Evolutionary conservation across 2,329 filamentous ascomycete genomes (phyloP).

Genomic region (Penicillium sumatraense): DNA sequence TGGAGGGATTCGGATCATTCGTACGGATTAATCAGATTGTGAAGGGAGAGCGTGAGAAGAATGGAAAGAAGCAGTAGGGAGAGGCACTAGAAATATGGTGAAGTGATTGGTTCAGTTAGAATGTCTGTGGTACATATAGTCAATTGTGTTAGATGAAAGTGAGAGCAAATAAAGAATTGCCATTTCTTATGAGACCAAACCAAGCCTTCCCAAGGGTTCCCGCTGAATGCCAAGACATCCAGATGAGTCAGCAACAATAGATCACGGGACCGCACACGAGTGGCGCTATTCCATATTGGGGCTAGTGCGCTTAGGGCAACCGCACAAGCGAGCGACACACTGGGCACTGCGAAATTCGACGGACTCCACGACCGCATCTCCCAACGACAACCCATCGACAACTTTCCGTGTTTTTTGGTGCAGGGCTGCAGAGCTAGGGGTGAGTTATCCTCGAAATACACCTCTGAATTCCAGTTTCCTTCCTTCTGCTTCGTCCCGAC

Average conservation of each 20-base stretch:
- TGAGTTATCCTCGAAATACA: constrained; percentile 37
- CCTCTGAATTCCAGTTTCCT: constrained; percentile 26
- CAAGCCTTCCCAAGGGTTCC: too few species aligned
- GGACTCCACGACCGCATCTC: constrained; percentile 45
- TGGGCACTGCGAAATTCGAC: constrained; percentile 47
- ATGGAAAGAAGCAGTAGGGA: constrained; percentile 28
- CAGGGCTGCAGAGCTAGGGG: constrained; percentile 50
- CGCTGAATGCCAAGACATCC: neutral
- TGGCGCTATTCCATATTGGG: constrained; percentile 23
- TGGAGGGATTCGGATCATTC: constrained; percentile 59
- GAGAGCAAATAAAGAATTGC: too few species aligned
- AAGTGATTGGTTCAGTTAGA: neutral
- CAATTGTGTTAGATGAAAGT: too few species aligned
- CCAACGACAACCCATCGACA: constrained; percentile 46
- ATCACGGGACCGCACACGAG: constrained; percentile 28
- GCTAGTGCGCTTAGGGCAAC: constrained; percentile 48
- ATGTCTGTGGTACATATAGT: too few species aligned
- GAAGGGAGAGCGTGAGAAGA: constrained; percentile 41
- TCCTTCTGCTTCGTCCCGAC: constrained; percentile 32
- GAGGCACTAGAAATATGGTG: neutral
- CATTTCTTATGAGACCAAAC: too few species aligned
- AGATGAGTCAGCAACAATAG: constrained; percentile 15
- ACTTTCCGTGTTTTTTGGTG: constrained; percentile 48
- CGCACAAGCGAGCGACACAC: constrained; percentile 50
- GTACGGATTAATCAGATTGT: constrained; percentile 53